These are phyloP conservation scores for Wickerhamomyces silvicola DNA, from an alignment of 805 yeast species.

Conservation along the genomic window DNA sequence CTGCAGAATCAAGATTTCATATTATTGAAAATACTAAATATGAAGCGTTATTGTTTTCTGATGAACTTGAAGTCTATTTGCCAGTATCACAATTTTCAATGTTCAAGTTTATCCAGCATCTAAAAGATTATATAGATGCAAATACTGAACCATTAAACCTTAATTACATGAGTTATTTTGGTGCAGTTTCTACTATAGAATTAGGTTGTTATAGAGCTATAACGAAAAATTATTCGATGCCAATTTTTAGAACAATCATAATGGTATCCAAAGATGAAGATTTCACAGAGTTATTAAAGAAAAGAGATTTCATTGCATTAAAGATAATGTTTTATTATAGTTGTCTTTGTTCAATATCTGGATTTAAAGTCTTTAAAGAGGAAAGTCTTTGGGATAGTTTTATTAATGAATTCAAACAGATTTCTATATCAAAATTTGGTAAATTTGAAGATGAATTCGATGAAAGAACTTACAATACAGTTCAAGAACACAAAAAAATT, in stretches of 20 bases:
- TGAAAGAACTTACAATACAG: background rate
- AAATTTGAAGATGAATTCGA: conserved; percentile 4
- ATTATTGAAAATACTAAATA: conserved; percentile 7
- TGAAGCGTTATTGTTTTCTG: conserved; percentile 9
- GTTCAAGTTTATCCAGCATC: too few species aligned
- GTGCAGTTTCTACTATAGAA: too few species aligned
- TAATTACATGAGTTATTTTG: too few species aligned
- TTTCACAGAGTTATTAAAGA: background rate
- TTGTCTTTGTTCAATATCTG: background rate
- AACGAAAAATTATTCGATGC: too few species aligned
- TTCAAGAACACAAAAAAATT: background rate
- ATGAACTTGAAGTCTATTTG: too few species aligned
- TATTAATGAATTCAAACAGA: background rate
- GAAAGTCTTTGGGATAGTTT: background rate
- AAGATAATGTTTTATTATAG: conserved; percentile 1
- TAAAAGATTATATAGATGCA: too few species aligned
- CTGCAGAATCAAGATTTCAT: conserved; percentile 3
- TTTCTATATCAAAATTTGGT: too few species aligned
- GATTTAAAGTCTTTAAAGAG: background rate
- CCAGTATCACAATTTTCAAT: too few species aligned
- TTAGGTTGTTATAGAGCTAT: too few species aligned
- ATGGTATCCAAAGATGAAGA: background rate
- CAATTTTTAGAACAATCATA: too few species aligned
- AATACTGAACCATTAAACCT: too few species aligned
- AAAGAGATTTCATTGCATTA: background rate